Evolutionary conservation across 371 early-diverging fungal genomes (phyloP), one percentile per base, ranked within the genome.

Genomic region (Batkoa obscura): DNA sequence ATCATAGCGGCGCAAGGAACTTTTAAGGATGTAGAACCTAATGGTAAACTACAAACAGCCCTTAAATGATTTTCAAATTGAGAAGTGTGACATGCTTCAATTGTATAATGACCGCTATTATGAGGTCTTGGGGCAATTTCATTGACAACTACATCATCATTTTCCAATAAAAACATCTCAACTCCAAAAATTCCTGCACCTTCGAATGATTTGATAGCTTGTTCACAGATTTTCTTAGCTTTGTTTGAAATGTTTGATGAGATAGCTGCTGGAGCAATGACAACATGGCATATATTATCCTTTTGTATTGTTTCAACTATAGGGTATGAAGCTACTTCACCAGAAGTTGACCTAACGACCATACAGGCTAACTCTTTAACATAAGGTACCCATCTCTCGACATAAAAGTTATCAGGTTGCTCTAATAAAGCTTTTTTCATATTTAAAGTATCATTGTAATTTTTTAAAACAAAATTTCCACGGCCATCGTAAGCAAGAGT

Each of bases 51-150:
- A 9, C 87, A 68, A 45, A 94, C 84, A 42, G 89, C 86, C n/a
- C 97, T 86, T 63, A 96, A 66, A 60, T 96, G 97, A 66, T 96
- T 88, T 63, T 96, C 97, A 60, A 81, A 96, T 67, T 96, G 97
- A 13, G 92, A 91, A 3, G 97, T 94, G 43, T 87, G 72, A 66
- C 94, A 94, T 0, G 94, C 94, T 63, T 96, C 97, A 59, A 88
- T 91, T 1, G 97, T 94, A 64, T 90, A 94, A 66, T 96, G 97
- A 54, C 97, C 97, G 23, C 94, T 93, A 72, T 96, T 96, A 71
- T 96, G 97, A 38, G 97, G 95, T 15, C 97, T 84, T 42, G 97
- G 97, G 2, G 97, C 97, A 60, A 96, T 87, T 66, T 96, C 97
- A 66, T 96, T 96, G 62, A 94, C 67, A 10, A 86, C 65, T 52